phyloP scores from a whole-genome alignment of 148 eudicot species.

The Amaranthus palmeri region DNA sequence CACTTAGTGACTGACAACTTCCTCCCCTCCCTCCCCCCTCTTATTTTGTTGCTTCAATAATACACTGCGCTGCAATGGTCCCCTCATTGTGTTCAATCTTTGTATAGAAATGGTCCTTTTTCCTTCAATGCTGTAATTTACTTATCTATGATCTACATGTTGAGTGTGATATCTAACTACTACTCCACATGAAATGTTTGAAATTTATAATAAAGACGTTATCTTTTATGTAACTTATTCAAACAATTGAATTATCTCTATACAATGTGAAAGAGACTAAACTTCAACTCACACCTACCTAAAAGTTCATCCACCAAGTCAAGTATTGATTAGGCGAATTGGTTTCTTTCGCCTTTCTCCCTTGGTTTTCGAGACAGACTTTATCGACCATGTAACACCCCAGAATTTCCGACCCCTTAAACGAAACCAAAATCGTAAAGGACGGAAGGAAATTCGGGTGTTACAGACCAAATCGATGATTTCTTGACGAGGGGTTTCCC shows the following conservation, averaged over 20 bases:
- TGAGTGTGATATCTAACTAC: no score
- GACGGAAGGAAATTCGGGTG: no score
- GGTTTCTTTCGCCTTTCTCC: not conserved
- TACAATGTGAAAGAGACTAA: no score
- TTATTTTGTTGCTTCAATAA: not conserved
- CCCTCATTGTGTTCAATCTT: not conserved
- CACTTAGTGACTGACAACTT: not conserved
- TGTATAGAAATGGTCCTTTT: not conserved
- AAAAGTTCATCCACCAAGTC: not conserved
- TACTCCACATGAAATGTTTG: no score
- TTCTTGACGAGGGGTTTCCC: no score
- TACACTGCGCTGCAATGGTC: not conserved
- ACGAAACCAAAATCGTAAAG: no score
- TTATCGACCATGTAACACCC: no score
- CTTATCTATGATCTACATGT: not conserved
- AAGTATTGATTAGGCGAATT: not conserved
- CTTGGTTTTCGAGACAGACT: no score
- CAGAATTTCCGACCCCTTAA: no score
- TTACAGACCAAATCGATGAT: no score
- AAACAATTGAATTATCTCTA: not conserved
- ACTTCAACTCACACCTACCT: no score
- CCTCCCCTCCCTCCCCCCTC: not conserved
- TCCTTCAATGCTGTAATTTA: not conserved
- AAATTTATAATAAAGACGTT: no score
- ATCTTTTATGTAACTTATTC: not conserved